Base-by-base conservation (phyloP, 1,284 basidiomycete species). In the Ganoderma lucidum region DNA sequence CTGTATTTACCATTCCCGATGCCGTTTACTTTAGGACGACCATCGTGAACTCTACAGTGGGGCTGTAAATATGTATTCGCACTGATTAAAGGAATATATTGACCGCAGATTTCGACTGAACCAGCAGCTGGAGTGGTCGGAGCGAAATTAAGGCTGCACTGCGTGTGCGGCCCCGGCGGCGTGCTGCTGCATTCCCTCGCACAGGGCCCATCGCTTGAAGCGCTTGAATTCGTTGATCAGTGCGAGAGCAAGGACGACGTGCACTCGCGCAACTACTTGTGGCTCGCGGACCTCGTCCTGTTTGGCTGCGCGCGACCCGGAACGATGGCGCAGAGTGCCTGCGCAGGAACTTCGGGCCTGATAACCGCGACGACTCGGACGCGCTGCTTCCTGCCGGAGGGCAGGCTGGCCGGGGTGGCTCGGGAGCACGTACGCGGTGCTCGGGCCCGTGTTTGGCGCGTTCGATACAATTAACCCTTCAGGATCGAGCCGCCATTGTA, bases 181-280 rank as follows among this genome's bases (percentile, higher is more conserved):
- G 23, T 23, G 23, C 23, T 23, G 23, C 23, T 23, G 23, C 23
- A 23, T 23, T 35, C 35, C 35, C 35, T 35, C 35, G 35, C 35
- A 6, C 48, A 12, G 48, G 8, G 62, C 56, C 66, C 66, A 6
- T 68, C 67, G 45, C 67, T 68, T 39, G 67, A 68, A 39, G 62
- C 63, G 19, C 67, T 64, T 48, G 58, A 41, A 14, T n/a, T 62
- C 53, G 10, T 64, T 37, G 39, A 64, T 14, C 19, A 23, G 39
- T 58, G 63, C 19, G 39, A 48, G 12, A 39, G 58, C 23, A 23
- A 19, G 37, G 60, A 59, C 44, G 44, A 45, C 19, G 17, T 51
- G 19, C 37, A 60, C 56, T 44, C 44, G 37, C 66, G 62, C 32
- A 63, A 67, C 55, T 67, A 62, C 66, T 15, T 44, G 17, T 67